A percentile compares a stretch with the other conserved stretches of the same genome.
Conservation (phyloP, 345 rosid genomes). For the Erucastrum elatum region DNA sequence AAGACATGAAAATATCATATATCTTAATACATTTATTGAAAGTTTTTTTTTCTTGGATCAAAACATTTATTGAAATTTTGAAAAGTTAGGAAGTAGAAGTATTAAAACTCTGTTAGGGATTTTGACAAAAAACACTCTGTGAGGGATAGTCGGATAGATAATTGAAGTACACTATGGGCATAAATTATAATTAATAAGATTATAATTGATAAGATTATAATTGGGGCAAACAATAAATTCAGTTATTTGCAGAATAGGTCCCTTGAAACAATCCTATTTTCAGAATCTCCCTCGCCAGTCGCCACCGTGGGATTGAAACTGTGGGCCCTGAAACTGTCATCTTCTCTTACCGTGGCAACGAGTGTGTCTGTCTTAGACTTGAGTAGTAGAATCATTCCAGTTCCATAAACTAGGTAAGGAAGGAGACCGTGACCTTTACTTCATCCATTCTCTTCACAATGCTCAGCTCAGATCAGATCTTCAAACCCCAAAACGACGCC, state of each 20-base stretch:
- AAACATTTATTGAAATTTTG: not conserved
- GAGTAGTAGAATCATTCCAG: not conserved
- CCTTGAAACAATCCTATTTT: not conserved
- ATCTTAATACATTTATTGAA: too few relatives aligned
- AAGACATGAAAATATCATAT: not conserved
- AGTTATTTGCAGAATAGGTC: not conserved
- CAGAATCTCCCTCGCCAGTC: not conserved
- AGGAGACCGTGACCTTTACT: not conserved
- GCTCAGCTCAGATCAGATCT: conserved; percentile 4
- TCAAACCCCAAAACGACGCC: conserved; percentile 5
- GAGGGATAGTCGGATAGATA: too few relatives aligned
- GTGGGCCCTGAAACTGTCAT: not conserved
- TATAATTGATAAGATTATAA: not conserved
- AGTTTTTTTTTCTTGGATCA: too few relatives aligned
- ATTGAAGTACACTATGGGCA: not conserved
- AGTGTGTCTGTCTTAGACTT: not conserved
- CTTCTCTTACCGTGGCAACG: not conserved
- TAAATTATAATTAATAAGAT: too few relatives aligned
- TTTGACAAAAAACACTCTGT: too few relatives aligned
- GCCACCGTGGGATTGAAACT: not conserved
- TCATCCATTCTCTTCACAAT: not conserved
- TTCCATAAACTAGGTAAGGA: not conserved
- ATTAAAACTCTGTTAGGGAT: too few relatives aligned
- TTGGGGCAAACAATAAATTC: not conserved
- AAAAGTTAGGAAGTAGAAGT: not conserved